Conservation (phyloP, 192 early-diverging fungal species). For the Linnemannia zychae region DNA sequence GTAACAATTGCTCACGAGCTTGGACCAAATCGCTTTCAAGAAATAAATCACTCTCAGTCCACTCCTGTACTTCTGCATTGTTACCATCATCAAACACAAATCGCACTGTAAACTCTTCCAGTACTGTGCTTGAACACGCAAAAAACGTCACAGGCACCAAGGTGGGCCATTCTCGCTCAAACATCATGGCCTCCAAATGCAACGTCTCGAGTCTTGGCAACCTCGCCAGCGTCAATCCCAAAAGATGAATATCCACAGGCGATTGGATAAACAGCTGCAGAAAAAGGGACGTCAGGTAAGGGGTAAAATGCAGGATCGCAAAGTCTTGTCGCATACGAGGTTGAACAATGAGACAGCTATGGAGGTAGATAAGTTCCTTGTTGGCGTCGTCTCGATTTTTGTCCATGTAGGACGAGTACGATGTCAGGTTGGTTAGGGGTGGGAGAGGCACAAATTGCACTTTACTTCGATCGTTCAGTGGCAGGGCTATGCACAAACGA, state of each 20-base stretch:
- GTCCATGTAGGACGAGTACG: background rate
- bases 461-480: background rate
- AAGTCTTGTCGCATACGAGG: background rate
- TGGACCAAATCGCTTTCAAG: background rate
- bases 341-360: background rate
- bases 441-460: background rate
- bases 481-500: background rate
- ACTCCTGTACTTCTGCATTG: background rate
- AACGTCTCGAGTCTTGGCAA: background rate
- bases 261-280: background rate
- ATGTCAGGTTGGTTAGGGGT: background rate
- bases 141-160: background rate
- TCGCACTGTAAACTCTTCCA: background rate
- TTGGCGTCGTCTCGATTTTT: background rate
- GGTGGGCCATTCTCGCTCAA: background rate
- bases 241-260: background rate
- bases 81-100: background rate
- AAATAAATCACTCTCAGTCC: background rate
- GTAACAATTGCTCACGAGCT: background rate
- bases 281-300: background rate
- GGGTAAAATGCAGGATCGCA: background rate
- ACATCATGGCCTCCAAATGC: background rate
- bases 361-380: background rate
- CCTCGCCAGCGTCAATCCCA: background rate
- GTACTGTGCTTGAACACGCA: background rate